Base-by-base conservation (phyloP, 768 basidiomycete species). In the Astraeus odoratus region DNA sequence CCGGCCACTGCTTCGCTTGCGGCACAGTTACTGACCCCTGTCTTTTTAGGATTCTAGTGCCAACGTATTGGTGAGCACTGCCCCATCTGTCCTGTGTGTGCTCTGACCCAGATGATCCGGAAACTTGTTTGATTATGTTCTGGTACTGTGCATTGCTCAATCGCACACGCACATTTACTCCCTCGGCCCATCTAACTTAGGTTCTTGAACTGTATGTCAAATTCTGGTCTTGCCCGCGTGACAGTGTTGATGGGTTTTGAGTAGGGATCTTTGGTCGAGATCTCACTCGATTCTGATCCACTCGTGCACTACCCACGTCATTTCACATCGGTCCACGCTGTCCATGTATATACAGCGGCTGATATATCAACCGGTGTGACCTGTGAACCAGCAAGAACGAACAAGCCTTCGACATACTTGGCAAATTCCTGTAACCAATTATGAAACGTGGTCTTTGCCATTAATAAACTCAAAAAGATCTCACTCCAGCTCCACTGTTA, bases 211-310 rank as follows among this genome's bases (percentile, higher is more conserved):
- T 85, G 83, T 78, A 51, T 52, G 76, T 55, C 5, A 39, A 20
- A 12, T 24, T 1, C 16, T 15, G 37, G 20, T 13, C 23, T 24
- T 12, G 23, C 22, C 9, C 38, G 36, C 30, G 44, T 39, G 51
- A 59, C 50, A 43, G 24, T 48, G 25, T 42, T 25, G 31, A 43
- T 22, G 29, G 34, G 13, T 27, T 39, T n/a, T n/a, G 29, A 15
- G 35, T 54, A 82, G 80, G 81, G 83, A 81, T 85, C 38, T 83
- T 85, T 60, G 83, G 83, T 6, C 77, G 84, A 22, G 84, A 87
- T 58, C 60, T 86, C 46, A 81, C 77, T 18, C 76, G 81, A 12
- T 84, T 86, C 57, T 86, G 62, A 73, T 36, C 22, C 20, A 33
- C 38, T 5, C 18, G n/a, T n/a, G n/a, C n/a, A n/a, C n/a, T n/a